Percentiles rank a stretch among this genome's conserved stretches.
Conservation (phyloP, 2,329 filamentous ascomycete species). For the Aureobasidium pullulans region DNA sequence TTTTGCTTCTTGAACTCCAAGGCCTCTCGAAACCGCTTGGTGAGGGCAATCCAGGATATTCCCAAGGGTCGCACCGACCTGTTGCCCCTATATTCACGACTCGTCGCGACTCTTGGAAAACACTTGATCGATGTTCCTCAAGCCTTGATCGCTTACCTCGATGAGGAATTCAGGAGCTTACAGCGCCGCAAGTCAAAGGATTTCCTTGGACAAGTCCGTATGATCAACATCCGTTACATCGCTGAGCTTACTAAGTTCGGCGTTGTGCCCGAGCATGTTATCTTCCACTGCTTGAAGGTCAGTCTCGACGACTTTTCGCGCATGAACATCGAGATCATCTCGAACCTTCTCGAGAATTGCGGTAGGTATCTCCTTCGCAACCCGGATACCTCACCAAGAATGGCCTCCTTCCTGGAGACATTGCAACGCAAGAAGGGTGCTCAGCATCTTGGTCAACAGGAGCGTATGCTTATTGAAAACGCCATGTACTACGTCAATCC, state of each 20-base stretch:
- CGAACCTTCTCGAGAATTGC: constrained; percentile 91
- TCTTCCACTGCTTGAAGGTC: constrained; percentile 97
- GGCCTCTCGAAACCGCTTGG: constrained; percentile 84
- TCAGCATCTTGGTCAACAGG: constrained; percentile 89
- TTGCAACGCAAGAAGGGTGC: constrained; percentile 92
- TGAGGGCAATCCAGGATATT: constrained; percentile 89
- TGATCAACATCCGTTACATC: constrained; percentile 94
- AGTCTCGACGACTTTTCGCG: constrained; percentile 94
- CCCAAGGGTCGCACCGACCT: constrained; percentile 91
- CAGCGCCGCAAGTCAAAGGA: constrained; percentile 97
- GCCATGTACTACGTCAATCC: constrained; percentile 97
- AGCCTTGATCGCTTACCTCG: constrained; percentile 81
- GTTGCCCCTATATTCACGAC: constrained; percentile 80
- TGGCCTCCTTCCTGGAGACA: constrained; percentile 90
- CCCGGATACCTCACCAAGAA: constrained; percentile 83
- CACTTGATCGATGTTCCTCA: constrained; percentile 95
- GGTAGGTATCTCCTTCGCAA: constrained; percentile 89
- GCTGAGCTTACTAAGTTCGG: constrained; percentile 97
- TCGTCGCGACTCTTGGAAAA: constrained; percentile 86
- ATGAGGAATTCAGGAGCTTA: constrained; percentile 92
- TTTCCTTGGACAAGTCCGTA: constrained; percentile 86
- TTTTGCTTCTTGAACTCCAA: constrained; percentile 99
- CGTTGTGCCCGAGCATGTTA: constrained; percentile 94
- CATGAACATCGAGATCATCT: constrained; percentile 99
- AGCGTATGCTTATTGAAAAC: constrained; percentile 97